A percentile compares a stretch with the other conserved stretches of the same genome.
phyloP scores from a whole-genome alignment of 495 filamentous ascomycete species.

The Penicillium antarcticum region DNA sequence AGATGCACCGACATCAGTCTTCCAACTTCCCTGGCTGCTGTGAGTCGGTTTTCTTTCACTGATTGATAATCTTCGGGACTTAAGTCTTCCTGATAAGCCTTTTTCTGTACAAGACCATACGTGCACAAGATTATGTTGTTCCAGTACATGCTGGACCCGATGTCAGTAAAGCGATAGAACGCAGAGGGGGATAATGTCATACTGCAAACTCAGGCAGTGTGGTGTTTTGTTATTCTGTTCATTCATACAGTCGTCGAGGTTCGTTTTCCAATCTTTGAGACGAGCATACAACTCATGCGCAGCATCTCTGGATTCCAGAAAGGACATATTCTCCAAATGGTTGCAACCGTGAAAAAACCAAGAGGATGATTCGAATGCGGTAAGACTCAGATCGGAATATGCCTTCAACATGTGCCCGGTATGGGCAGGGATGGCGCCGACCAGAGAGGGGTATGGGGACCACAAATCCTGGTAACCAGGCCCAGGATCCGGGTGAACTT shows the following conservation, averaged over 20 bases:
- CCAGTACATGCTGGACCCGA: not conserved
- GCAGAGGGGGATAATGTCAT: not conserved
- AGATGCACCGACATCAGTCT: conserved; percentile 20
- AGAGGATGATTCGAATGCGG: conserved; percentile 22
- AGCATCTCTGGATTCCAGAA: not conserved
- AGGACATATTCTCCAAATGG: conserved; percentile 11
- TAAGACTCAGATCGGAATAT: conserved; percentile 23
- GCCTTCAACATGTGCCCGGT: conserved; percentile 25
- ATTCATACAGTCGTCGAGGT: conserved; percentile 23
- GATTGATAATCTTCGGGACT: too few relatives aligned
- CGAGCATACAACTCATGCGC: conserved; percentile 22
- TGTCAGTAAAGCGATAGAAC: not conserved
- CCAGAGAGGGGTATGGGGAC: conserved; percentile 26
- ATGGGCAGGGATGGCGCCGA: conserved; percentile 22
- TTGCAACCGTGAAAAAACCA: conserved; percentile 21
- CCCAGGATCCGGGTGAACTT: conserved; percentile 2
- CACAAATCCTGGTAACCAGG: conserved; percentile 24
- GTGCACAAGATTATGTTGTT: conserved; percentile 13
- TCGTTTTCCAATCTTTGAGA: conserved; percentile 27
- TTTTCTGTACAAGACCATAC: conserved; percentile 1
- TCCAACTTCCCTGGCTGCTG: too few relatives aligned
- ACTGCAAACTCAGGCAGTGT: conserved; percentile 33
- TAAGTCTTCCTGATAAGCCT: too few relatives aligned
- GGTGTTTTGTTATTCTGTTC: conserved; percentile 16
- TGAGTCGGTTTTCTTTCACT: too few relatives aligned